phyloP scores from a whole-genome alignment of 2,329 filamentous ascomycete genomes.

The Didymella glomerata region DNA sequence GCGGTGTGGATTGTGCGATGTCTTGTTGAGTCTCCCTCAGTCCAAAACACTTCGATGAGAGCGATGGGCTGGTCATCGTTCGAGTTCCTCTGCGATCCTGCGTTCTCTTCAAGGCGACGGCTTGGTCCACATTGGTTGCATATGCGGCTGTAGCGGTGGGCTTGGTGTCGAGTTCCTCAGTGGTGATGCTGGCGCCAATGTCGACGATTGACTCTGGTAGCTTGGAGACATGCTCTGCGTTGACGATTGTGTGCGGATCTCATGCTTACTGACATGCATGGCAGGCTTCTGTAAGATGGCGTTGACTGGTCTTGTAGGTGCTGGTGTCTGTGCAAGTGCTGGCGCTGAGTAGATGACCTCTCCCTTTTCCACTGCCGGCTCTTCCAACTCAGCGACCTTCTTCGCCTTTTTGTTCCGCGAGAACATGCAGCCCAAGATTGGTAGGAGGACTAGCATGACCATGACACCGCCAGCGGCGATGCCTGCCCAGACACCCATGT shows the following conservation, averaged over 20 bases:
- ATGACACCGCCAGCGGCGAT: constrained; percentile 19
- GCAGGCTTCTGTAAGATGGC: constrained; percentile 13
- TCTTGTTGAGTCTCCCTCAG: not conserved
- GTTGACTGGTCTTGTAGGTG: constrained; percentile 14
- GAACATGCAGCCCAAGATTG: constrained; percentile 18
- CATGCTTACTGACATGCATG: not conserved
- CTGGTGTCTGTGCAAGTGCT: constrained; percentile 6
- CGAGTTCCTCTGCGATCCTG: not conserved
- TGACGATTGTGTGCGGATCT: constrained; percentile 9
- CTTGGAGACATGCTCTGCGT: constrained; percentile 17
- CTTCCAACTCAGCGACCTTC: constrained; percentile 2
- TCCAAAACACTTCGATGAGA: not conserved
- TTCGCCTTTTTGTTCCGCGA: constrained; percentile 14
- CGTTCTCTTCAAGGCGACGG: constrained; percentile 5
- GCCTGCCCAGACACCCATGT: constrained; percentile 18
- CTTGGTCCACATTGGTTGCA: constrained; percentile 13
- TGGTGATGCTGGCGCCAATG: constrained; percentile 5
- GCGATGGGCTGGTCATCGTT: not conserved
- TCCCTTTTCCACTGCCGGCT: constrained; percentile 19
- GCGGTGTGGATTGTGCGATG: not conserved
- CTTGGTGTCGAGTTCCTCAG: constrained; percentile 11
- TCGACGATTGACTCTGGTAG: constrained; percentile 15
- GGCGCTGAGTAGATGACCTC: constrained; percentile 6
- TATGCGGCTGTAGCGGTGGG: not conserved
- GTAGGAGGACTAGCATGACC: constrained; percentile 14